These are phyloP conservation scores for Halophytophthora batemanensis DNA, from an alignment of 352 stramenopile genomes.

Conservation along the genomic window DNA sequence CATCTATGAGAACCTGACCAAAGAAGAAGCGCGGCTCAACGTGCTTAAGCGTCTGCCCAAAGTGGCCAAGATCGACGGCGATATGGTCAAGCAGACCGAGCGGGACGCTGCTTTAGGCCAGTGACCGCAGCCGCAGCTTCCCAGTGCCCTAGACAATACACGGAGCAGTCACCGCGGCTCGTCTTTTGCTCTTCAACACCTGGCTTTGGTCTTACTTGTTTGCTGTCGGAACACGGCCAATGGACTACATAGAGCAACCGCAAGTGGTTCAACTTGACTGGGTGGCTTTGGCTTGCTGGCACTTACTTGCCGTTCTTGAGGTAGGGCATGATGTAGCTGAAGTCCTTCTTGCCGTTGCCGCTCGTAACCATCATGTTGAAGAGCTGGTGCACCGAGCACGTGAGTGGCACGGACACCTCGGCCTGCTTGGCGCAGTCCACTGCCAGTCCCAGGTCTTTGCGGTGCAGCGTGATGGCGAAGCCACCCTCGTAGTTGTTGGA, in stretches of 20 bases:
- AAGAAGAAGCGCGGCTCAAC: constrained; percentile 84
- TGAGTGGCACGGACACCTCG: constrained; percentile 75
- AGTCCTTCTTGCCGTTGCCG: constrained; percentile 82
- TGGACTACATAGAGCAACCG: no score
- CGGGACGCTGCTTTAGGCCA: constrained; percentile 67
- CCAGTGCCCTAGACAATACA: constrained; percentile 5
- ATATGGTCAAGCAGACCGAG: constrained; percentile 86
- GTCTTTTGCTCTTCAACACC: constrained; percentile 1
- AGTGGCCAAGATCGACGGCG: constrained; percentile 83
- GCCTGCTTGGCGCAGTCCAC: constrained; percentile 88
- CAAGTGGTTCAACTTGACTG: no score
- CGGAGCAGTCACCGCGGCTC: background rate
- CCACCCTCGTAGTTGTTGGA: constrained; percentile 88
- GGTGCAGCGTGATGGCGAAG: constrained; percentile 92
- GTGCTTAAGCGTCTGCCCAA: constrained; percentile 81
- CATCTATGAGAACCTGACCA: constrained; percentile 94
- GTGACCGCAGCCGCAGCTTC: constrained; percentile 19
- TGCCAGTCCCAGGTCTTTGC: constrained; percentile 96
- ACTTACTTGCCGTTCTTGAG: constrained; percentile 69
- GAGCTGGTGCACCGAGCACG: constrained; percentile 70
- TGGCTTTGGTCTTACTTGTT: constrained; percentile 1
- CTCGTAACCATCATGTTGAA: constrained; percentile 81
- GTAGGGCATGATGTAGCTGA: constrained; percentile 83
- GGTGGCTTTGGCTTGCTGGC: background rate
- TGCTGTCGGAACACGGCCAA: background rate